Evolutionary conservation across 805 yeast species (phyloP), one percentile per base, ranked within the genome.

Genomic region (Lachancea waltii): DNA sequence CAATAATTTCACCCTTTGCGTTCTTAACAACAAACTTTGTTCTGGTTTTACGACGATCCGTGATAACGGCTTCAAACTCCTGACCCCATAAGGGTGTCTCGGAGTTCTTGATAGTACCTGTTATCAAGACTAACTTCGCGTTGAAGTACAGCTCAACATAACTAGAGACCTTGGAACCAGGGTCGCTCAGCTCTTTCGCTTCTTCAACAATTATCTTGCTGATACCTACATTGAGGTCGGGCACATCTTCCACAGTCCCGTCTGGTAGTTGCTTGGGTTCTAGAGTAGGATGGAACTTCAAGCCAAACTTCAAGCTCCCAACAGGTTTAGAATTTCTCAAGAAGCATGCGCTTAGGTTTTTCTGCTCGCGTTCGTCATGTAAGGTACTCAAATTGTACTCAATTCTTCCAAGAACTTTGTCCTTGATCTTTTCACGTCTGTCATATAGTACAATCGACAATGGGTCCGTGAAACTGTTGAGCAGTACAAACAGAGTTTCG

Each of bases 141-240:
- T 81, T 75, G 53, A 85, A 59, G 51, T 70, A 75, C 33, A 90
- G 50, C 54, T 89, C 95, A 25, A 81, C 85, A 59, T 69, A 84
- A 1, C 87, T 67, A 4, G 84, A 63, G 6, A 73, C 65, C 40
- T 77, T 76, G 18, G 75, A 77, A 20, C 72, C 75, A 28, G 49
- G 49, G 21, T 61, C 66, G 34, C 63, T 66, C 27, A 61, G 38
- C 30, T 57, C 61, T 25, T 48, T 38, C 17, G 55, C 54, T 33
- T 60, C 61, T 43, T 79, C 81, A 48, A 90, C 38, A 7, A 46
- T 38, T 25, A 61, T 64, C 51, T 79, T 72, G 15, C 81, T 77
- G 50, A 94, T 79, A 71, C 99, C 99, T 11, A 97, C 86, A 64
- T 90, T 90, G 58, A 85, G 75, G 48, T 86, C 96, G 31, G 95